Conservation (phyloP, 768 basidiomycete species). For the Leucocoprinus sp. region DNA sequence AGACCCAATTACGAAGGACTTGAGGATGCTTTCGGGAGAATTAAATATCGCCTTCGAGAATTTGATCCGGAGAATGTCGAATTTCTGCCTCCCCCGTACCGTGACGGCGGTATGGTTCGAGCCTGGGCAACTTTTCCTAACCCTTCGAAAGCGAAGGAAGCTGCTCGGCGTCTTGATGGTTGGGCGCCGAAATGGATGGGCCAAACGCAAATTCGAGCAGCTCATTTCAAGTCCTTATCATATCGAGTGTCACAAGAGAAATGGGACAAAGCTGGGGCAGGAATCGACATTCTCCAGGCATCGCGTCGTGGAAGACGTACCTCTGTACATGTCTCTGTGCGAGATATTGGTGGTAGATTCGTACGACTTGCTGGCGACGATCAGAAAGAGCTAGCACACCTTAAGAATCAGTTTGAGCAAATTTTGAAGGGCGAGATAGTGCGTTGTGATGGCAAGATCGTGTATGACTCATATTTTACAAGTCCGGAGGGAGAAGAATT, state of each 20-base stretch:
- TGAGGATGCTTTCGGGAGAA: conserved; percentile 26
- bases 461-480: conserved; percentile 63
- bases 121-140: conserved; percentile 51
- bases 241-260: conserved; percentile 31
- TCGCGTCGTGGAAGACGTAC: conserved; percentile 24
- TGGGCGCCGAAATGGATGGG: conserved; percentile 39
- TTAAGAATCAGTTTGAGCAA: conserved; percentile 57
- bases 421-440: conserved; percentile 55
- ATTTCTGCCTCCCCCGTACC: conserved; percentile 38
- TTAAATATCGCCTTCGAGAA: conserved; percentile 23
- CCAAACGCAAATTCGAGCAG: conserved; percentile 37
- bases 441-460: conserved; percentile 36
- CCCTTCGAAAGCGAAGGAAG: conserved; percentile 42
- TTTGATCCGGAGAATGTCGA: conserved; percentile 23
- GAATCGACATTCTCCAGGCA: conserved; percentile 38
- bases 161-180: conserved; percentile 38
- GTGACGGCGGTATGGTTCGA: conserved; percentile 37
- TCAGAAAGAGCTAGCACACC: conserved; percentile 38
- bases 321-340: conserved; percentile 17
- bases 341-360: conserved; percentile 17
- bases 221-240: conserved; percentile 44
- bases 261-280: conserved; percentile 32
- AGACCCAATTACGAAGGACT: conserved; percentile 36
- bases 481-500: conserved; percentile 33
- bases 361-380: conserved; percentile 46